These are phyloP conservation scores for Solanum chacoense DNA, from an alignment of 305 asterid genomes.

Conservation along the genomic window DNA sequence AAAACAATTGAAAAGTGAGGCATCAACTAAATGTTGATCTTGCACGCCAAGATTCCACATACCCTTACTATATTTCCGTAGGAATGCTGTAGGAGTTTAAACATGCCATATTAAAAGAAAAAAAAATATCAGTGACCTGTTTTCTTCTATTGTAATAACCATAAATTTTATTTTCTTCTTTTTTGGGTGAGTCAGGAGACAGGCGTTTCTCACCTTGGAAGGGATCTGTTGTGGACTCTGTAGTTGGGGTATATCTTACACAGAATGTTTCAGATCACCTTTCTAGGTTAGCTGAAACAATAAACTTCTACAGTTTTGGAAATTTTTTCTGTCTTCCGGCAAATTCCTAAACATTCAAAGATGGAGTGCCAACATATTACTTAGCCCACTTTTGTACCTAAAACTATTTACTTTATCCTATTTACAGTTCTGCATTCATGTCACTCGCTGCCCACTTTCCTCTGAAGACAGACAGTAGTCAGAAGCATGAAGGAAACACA, in stretches of 20 bases:
- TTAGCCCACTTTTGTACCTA: not conserved
- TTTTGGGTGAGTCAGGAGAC: constrained; percentile 49
- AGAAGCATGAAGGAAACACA: constrained; percentile 30
- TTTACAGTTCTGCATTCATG: constrained; percentile 92
- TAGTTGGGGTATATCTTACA: constrained; percentile 92
- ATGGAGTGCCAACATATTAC: not conserved
- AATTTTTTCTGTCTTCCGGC: not conserved
- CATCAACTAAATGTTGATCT: not conserved
- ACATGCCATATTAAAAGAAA: not conserved
- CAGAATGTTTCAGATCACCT: constrained; percentile 98
- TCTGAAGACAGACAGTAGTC: constrained; percentile 21
- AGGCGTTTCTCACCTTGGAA: constrained; percentile 96
- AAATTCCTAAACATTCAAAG: not conserved
- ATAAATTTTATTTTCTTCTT: not conserved
- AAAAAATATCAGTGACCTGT: not conserved
- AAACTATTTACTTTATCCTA: not conserved
- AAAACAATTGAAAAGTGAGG: not conserved
- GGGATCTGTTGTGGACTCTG: constrained; percentile 95
- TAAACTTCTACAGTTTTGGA: not conserved
- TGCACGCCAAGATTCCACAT: not conserved
- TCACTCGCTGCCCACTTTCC: constrained; percentile 83
- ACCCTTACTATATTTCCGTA: not conserved
- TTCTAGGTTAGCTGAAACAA: constrained; percentile 55
- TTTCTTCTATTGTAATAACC: not conserved
- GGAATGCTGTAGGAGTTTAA: not conserved